phyloP scores from a whole-genome alignment of 2,329 filamentous ascomycete genomes.

The Chrysoporthe puriensis region DNA sequence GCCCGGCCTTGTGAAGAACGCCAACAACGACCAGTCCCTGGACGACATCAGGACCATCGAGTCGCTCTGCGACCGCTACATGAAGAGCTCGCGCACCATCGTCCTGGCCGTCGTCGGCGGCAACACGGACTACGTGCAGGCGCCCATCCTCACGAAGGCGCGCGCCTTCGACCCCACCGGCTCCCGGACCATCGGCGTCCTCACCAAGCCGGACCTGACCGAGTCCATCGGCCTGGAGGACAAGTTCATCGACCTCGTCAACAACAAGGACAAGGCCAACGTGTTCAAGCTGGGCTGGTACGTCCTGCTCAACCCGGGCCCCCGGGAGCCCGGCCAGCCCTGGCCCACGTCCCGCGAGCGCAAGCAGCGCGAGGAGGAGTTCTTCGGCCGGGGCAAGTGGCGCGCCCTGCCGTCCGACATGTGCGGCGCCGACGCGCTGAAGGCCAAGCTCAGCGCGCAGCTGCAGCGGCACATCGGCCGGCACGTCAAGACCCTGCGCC shows the following conservation, averaged over 20 bases:
- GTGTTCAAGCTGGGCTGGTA: conserved; percentile 57
- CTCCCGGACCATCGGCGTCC: conserved; percentile 53
- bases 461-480: conserved; percentile 56
- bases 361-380: conserved; percentile 48
- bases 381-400: conserved; percentile 56
- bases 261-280: conserved; percentile 54
- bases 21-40: conserved; percentile 56
- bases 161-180: conserved; percentile 54
- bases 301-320: conserved; percentile 54
- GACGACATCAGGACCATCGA: conserved; percentile 58
- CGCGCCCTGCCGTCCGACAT: conserved; percentile 49
- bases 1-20: conserved; percentile 60
- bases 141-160: conserved; percentile 54
- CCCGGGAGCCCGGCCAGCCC: conserved; percentile 46
- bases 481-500: conserved; percentile 53
- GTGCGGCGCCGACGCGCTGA: conserved; percentile 51
- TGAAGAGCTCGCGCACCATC: conserved; percentile 59
- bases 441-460: conserved; percentile 53
- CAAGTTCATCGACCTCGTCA: conserved; percentile 57
- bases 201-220: conserved; percentile 58
- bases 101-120: conserved; percentile 60
- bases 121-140: conserved; percentile 59
- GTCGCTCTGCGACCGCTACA: conserved; percentile 55
- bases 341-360: conserved; percentile 50
- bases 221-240: conserved; percentile 57